phyloP scores from a whole-genome alignment of 176 grass and related monocot genomes.

The Oryza meyeriana region DNA sequence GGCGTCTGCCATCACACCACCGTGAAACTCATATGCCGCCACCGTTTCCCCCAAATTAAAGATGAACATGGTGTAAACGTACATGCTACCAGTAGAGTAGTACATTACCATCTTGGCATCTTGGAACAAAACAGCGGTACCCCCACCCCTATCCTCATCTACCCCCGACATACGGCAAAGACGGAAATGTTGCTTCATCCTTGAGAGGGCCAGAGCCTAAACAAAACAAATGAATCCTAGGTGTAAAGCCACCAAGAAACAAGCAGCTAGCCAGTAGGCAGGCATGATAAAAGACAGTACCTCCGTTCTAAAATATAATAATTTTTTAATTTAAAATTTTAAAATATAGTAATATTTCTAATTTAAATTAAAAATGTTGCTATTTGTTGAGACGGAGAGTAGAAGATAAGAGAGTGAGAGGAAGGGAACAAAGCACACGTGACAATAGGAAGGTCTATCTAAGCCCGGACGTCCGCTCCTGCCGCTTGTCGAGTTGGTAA shows the following conservation, averaged over 20 bases:
- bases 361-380: too few species aligned
- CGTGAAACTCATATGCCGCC: neutral
- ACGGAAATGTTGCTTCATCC: neutral
- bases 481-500: too few species aligned
- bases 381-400: too few species aligned
- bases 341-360: too few species aligned
- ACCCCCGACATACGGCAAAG: neutral
- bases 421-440: slow-evolving; percentile 27
- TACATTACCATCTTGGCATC: neutral
- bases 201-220: neutral
- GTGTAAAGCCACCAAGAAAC: neutral
- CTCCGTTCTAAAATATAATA: rapidly evolving
- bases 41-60: neutral
- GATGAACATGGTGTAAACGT: neutral
- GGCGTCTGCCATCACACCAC: neutral
- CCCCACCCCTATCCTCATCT: neutral
- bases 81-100: neutral
- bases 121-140: neutral
- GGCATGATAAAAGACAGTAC: too few species aligned
- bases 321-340: too few species aligned
- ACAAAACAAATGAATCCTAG: neutral
- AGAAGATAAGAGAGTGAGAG: neutral
- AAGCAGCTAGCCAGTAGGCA: neutral
- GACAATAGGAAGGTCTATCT: too few species aligned
- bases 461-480: too few species aligned